Percentiles rank a stretch among this genome's conserved stretches.
Conservation (phyloP, 208 protist species). For the Histomonas meleagridis region DNA sequence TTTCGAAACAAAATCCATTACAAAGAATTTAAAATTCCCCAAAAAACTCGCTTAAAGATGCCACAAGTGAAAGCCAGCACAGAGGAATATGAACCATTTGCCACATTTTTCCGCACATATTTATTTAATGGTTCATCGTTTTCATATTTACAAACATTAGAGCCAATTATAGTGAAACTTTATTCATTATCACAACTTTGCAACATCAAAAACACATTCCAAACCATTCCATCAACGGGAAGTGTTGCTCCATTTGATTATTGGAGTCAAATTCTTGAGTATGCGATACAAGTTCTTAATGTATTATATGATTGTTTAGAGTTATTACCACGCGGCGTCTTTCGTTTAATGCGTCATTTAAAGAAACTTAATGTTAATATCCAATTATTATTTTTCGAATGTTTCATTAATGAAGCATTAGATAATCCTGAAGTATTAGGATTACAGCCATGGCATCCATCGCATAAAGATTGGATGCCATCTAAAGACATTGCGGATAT, state of each 20-base stretch:
- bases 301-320: neutral
- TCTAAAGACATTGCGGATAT: conserved; percentile 3
- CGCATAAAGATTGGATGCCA: neutral
- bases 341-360: neutral
- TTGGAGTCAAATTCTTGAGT: neutral
- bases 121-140: conserved; percentile 20
- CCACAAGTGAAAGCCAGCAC: neutral
- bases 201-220: neutral
- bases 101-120: neutral
- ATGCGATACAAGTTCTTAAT: neutral
- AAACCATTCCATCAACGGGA: neutral
- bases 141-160: conserved; percentile 6
- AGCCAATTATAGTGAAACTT: conserved; percentile 25
- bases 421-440: conserved; percentile 2
- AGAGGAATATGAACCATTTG: neutral
- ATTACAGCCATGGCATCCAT: neutral
- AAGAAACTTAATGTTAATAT: neutral
- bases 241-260: neutral
- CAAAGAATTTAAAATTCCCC: neutral
- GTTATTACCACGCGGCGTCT: neutral
- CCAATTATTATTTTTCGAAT: neutral
- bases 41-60: neutral
- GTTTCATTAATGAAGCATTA: neutral
- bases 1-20: neutral
- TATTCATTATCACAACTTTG: conserved; percentile 17